Conservation (phyloP, 202 grass and related monocot genomes). For the Setaria viridis region DNA sequence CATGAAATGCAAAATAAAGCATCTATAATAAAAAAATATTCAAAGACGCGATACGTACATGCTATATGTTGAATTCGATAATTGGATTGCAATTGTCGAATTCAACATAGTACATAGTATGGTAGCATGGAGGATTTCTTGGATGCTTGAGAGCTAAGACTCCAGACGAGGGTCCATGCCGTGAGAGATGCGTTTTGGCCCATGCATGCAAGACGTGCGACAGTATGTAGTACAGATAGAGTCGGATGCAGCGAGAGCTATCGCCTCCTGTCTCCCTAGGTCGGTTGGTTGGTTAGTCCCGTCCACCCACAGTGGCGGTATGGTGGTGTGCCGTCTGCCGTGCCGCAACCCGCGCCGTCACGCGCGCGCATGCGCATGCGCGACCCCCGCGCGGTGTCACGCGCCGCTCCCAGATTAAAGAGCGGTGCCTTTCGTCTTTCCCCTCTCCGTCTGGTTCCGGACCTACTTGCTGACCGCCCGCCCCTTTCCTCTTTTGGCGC, state of each 20-base stretch:
- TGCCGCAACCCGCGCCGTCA: not conserved
- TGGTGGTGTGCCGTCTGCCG: not conserved
- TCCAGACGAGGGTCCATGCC: constrained; percentile 2
- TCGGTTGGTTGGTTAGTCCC: not conserved
- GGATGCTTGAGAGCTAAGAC: constrained; percentile 21
- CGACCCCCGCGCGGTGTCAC: not conserved
- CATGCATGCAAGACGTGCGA: not conserved
- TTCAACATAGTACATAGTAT: too few species aligned
- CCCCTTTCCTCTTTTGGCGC: not conserved
- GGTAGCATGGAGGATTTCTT: not conserved
- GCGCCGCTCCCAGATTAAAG: constrained; percentile 9
- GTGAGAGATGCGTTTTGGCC: not conserved
- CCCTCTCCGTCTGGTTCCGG: not conserved
- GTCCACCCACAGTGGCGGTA: constrained; percentile 1
- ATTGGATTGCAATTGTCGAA: too few species aligned
- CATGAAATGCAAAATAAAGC: too few species aligned
- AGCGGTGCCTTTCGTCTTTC: constrained; percentile 11
- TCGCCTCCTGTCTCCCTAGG: not conserved
- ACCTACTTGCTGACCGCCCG: not conserved
- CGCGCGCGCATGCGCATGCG: not conserved
- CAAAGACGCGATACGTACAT: too few species aligned
- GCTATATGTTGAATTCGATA: too few species aligned
- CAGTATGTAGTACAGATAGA: not conserved
- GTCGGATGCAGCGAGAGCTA: not conserved
- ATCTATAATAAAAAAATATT: too few species aligned